phyloP scores from a whole-genome alignment of 805 yeast species.

The Cyberlindnera euphorbiiphila region DNA sequence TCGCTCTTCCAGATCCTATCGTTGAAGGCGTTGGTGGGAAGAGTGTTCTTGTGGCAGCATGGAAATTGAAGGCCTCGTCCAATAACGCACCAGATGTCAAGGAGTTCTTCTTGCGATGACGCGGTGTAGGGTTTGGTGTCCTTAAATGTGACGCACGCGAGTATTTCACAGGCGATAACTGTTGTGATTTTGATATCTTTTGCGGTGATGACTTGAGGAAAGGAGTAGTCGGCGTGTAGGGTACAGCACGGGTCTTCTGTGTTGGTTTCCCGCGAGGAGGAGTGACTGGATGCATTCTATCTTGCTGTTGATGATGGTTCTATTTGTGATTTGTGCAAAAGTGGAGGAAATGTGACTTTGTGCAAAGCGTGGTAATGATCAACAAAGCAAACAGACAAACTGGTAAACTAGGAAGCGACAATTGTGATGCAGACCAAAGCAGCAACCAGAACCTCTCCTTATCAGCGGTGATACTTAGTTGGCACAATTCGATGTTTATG shows the following conservation, averaged over 20 bases:
- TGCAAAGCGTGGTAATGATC: neutral
- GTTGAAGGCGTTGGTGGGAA: conserved; percentile 32
- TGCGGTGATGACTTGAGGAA: conserved; percentile 17
- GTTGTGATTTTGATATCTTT: conserved; percentile 9
- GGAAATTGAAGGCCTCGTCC: conserved; percentile 9
- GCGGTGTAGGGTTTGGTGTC: conserved; percentile 27
- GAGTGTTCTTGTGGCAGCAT: conserved; percentile 18
- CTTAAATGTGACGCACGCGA: conserved; percentile 9
- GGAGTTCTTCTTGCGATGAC: conserved; percentile 19
- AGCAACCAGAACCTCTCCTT: no score
- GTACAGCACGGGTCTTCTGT: conserved; percentile 13
- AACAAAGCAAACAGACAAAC: neutral
- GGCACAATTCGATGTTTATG: neutral
- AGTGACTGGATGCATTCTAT: conserved; percentile 22
- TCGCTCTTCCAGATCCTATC: conserved; percentile 27
- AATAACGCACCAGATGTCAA: conserved; percentile 13
- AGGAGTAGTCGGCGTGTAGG: conserved; percentile 24
- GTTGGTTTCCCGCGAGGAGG: conserved; percentile 21
- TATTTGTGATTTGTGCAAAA: neutral
- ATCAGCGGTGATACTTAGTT: no score
- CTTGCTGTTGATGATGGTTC: neutral
- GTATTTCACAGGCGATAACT: conserved; percentile 8
- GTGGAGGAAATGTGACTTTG: neutral
- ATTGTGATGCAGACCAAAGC: neutral
- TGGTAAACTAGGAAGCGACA: neutral